Evolutionary conservation across 2,329 filamentous ascomycete genomes (phyloP), one percentile per base, ranked within the genome.

Genomic region (Cladophialophora exuberans): DNA sequence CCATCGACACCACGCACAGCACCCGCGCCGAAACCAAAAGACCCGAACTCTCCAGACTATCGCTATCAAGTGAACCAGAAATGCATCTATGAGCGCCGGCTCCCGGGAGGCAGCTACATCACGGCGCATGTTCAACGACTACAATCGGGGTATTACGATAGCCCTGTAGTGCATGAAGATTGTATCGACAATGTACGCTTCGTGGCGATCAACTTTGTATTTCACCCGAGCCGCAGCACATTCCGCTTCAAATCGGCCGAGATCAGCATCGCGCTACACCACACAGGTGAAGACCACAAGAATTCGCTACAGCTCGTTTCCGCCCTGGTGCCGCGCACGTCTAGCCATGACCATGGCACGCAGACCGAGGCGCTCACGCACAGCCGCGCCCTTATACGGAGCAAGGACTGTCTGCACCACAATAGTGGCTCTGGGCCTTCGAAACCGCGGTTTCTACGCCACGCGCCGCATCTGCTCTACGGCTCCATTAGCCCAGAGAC

Each of bases 41-140:
- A 74, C 57, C 70, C 66, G 11, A 74, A 75, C 50, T 65, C 70
- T 52, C 61, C 70, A 3, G 68, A 74, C 52, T 67, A 70, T 23
- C 69, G 70, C 18, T 62, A 73, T 25, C 64, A 68, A 33, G 58
- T 72, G 45, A 70, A 76, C 61, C 64, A 70, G 48, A 68, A 71
- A 64, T 77, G 77, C 53, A 72, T 80, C 35, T 80, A 79, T 50
- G 77, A 80, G 62, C 73, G 76, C 17, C 70, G 66, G 18, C 70
- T 80, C 11, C 76, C 76, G 0, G 76, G 77, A 3, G 69, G 76
- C 31, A 73, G 76, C 6, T 79, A 75, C 60, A 72, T 79, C 47
- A 78, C 77, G 0, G 77, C 76, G 0, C 75, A 80, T 56, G 73
- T 78, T 7, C 75, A 78, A 53, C 75, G 78, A 2, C 69, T 80